phyloP scores from a whole-genome alignment of 306 rosid genomes.

The Sicyos baderoa region DNA sequence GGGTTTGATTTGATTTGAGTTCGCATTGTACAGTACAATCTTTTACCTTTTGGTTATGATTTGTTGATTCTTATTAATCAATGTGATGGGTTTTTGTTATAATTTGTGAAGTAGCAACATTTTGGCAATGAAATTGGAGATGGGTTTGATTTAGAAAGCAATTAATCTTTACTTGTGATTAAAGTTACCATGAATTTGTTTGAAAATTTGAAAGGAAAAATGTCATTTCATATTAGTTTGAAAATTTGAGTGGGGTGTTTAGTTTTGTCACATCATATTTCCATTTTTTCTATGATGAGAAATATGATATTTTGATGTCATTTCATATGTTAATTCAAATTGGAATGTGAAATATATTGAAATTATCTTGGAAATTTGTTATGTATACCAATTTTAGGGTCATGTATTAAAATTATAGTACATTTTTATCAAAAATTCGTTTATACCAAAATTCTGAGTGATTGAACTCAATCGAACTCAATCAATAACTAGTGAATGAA shows the following conservation, averaged over 20 bases:
- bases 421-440: too few relatives aligned
- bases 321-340: too few relatives aligned
- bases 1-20: constrained; percentile 41
- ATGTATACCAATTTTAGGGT: too few relatives aligned
- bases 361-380: too few relatives aligned
- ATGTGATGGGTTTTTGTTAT: background rate
- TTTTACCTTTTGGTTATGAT: constrained; percentile 4
- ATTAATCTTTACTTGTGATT: background rate
- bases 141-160: background rate
- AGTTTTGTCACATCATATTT: too few relatives aligned
- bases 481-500: too few relatives aligned
- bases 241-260: background rate
- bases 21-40: constrained; percentile 29
- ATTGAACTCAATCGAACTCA: too few relatives aligned
- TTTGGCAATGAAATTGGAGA: background rate
- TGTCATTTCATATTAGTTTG: background rate
- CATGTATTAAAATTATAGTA: too few relatives aligned
- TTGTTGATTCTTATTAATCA: constrained; percentile 52
- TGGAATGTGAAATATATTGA: too few relatives aligned
- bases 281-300: background rate
- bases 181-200: background rate
- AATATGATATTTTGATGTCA: background rate
- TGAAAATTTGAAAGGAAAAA: background rate
- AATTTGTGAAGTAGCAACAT: background rate
- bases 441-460: too few relatives aligned